Evolutionary conservation across 2,329 filamentous ascomycete genomes (phyloP), one percentile per base, ranked within the genome.

Genomic region (Malbranchea zuffiana): DNA sequence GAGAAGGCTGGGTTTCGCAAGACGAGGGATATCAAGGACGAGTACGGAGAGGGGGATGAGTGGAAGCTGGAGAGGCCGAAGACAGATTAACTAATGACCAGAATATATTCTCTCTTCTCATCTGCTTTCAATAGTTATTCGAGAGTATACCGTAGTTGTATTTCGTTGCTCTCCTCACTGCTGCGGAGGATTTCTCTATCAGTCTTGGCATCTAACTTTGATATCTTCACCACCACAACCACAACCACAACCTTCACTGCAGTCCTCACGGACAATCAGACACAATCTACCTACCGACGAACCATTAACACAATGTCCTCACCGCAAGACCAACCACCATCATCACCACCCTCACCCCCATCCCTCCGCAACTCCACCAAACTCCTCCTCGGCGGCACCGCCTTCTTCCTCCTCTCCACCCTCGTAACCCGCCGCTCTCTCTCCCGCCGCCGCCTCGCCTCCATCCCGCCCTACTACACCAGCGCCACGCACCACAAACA

Each of bases 321-420:
- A 15, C 42, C 6, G 35, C 40, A 39, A 29, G 43, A 36, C 23
- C 42, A 40, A 35, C 39, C 34, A 40, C 32, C 39, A 27, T 25
- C 38, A 18, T 35, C 26, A 15, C 15, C 27, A 8, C 19, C 23
- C 17, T 24, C 35, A 37, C 42, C 50, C 25, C 46, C n/a, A n/a
- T n/a, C 42, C 37, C 50, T 56, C 16, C 52, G 35, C 21, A 51
- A 49, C 40, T 50, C 56, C 47, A 46, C 53, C 28, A 62, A 61
- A 43, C 58, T 94, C 41, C 80, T 90, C 59, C 67, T 79, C 49
- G 76, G 78, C 43, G 88, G 88, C 27, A 71, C 82, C 7, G 68
- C 74, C 38, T 92, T 93, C 61, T 72, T 92, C 46, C 65, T 74
- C 15, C 68, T 86, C 44, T 83, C 85, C 1, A 66, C 81, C 1